A percentile compares a stretch with the other conserved stretches of the same genome.
Conservation (phyloP, 257 asterid genomes). For the Fraxinus anomala region DNA sequence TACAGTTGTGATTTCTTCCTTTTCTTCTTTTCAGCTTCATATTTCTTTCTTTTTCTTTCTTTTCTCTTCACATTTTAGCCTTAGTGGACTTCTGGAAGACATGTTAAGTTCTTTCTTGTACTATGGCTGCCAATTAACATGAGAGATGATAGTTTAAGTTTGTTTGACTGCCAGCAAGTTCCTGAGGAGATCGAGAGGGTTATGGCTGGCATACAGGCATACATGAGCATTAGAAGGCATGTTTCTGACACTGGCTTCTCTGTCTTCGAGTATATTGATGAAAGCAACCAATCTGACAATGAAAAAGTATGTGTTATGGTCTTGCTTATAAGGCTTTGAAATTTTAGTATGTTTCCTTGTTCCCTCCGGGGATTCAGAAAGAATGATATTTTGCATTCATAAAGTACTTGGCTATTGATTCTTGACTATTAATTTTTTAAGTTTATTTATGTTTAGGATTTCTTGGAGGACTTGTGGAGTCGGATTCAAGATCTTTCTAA, state of each 20-base stretch:
- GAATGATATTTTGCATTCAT: neutral
- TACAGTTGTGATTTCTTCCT: neutral
- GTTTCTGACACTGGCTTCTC: slow-evolving; percentile 80
- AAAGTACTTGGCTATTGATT: slow-evolving; percentile 10
- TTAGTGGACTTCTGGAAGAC: slow-evolving; percentile 3
- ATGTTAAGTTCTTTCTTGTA: neutral
- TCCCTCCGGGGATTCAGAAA: slow-evolving; percentile 19
- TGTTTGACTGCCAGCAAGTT: slow-evolving; percentile 71
- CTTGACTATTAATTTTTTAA: slow-evolving; percentile 16
- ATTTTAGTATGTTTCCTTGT: slow-evolving; percentile 15
- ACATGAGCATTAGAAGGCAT: slow-evolving; percentile 88
- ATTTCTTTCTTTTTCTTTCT: neutral
- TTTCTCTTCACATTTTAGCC: neutral
- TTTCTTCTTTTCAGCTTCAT: neutral
- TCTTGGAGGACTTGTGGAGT: slow-evolving; percentile 91
- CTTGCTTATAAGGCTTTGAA: slow-evolving; percentile 7
- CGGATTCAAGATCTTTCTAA: slow-evolving; percentile 82
- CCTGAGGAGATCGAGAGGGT: slow-evolving; percentile 97
- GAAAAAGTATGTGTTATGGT: slow-evolving; percentile 55
- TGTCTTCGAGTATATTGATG: slow-evolving; percentile 61
- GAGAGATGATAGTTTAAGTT: slow-evolving; percentile 26
- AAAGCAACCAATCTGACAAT: slow-evolving; percentile 46
- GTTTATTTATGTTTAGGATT: slow-evolving; percentile 56
- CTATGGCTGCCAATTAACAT: neutral
- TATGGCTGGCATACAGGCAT: slow-evolving; percentile 90